Evolutionary conservation across 129 eudicot species (phyloP).

Genomic region (Arctium minus): DNA sequence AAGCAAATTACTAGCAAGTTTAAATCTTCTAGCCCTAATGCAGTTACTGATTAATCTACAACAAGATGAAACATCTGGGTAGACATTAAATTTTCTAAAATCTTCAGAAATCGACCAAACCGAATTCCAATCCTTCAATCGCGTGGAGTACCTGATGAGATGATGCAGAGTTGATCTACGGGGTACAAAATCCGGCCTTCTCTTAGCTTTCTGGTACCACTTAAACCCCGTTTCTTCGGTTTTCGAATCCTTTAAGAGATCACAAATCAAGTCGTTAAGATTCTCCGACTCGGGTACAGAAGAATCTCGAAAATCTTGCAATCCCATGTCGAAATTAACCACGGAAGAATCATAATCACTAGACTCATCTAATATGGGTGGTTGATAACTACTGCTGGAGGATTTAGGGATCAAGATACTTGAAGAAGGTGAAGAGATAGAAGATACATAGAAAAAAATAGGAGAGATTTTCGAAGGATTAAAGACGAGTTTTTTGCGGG

Average conservation of each 20-base stretch:
- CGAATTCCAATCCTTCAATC: conserved; percentile 53
- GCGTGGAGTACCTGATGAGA: conserved; percentile 62
- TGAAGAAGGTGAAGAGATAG: conserved; percentile 31
- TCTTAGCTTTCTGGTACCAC: conserved; percentile 59
- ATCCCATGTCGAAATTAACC: conserved; percentile 26
- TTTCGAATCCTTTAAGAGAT: conserved; percentile 41
- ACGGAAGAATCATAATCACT: conserved; percentile 18
- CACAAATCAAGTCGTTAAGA: conserved; percentile 44
- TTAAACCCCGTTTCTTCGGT: conserved; percentile 50
- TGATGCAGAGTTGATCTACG: conserved; percentile 51
- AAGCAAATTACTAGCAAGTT: conserved; percentile 51
- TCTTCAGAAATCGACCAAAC: conserved; percentile 54
- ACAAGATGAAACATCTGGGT: conserved; percentile 53
- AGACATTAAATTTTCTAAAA: conserved; percentile 42
- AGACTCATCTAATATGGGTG: conserved; percentile 43
- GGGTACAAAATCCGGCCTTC: conserved; percentile 56
- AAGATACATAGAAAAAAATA: conserved; percentile 28
- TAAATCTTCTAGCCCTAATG: conserved; percentile 72
- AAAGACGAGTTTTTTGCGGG: conserved; percentile 21
- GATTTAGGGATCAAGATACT: conserved; percentile 29
- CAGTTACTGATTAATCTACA: conserved; percentile 61
- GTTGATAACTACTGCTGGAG: conserved; percentile 37
- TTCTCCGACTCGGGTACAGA: conserved; percentile 30
- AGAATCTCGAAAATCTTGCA: conserved; percentile 34
- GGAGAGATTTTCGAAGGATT: conserved; percentile 29